Conservation (phyloP, 2,329 filamentous ascomycete genomes). For the Domatiomyces globalis region DNA sequence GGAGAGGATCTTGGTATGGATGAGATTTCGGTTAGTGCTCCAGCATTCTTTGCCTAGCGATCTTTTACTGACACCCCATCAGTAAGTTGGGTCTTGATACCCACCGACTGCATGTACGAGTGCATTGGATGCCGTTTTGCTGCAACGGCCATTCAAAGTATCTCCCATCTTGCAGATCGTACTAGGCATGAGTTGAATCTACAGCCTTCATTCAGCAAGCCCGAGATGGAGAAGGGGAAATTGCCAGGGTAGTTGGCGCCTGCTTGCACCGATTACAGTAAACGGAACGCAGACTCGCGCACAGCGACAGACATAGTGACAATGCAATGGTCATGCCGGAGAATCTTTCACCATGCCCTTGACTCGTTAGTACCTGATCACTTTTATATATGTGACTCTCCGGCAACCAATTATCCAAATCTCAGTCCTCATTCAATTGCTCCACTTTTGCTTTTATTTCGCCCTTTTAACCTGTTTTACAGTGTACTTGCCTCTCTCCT, state of each 20-base stretch:
- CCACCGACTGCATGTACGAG: neutral
- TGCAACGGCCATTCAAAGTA: neutral
- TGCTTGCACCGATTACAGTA: neutral
- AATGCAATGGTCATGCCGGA: neutral
- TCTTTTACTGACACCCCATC: neutral
- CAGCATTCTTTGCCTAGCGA: slow-evolving; percentile 9
- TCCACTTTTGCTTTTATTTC: too few relatives aligned
- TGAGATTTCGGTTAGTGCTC: slow-evolving; percentile 37
- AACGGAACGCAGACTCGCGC: neutral
- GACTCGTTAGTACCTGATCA: neutral
- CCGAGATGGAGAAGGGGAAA: neutral
- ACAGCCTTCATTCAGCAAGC: neutral
- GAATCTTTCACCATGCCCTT: neutral
- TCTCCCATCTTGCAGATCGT: neutral
- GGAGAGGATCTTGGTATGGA: slow-evolving; percentile 42
- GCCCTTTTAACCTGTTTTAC: too few relatives aligned
- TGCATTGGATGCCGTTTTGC: neutral
- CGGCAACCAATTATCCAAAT: too few relatives aligned
- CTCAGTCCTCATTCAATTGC: neutral
- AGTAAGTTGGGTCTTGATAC: neutral
- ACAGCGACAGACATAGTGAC: neutral
- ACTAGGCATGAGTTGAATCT: neutral
- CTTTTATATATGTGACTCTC: too few relatives aligned
- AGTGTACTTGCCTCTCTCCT: neutral
- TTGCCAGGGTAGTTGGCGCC: neutral